phyloP scores from a whole-genome alignment of 192 early-diverging fungal species.

The Coemansia aciculifera region DNA sequence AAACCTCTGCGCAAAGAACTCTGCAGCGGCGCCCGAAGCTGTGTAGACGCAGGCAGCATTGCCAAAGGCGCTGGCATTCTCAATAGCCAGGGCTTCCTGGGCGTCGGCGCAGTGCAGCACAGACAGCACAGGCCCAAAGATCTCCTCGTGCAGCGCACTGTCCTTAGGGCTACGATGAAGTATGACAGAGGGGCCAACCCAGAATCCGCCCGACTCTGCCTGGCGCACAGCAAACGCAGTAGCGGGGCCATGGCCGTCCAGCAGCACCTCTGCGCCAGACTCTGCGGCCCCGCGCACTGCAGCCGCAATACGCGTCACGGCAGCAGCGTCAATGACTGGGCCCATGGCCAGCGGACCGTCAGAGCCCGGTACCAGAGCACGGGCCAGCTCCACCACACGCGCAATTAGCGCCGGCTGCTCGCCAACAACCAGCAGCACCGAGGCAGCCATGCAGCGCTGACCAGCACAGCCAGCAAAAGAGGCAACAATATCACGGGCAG shows the following conservation, averaged over 20 bases:
- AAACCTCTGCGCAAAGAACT: conserved; percentile 69
- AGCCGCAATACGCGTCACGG: conserved; percentile 62
- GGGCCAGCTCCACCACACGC: conserved; percentile 61
- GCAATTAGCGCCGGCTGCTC: conserved; percentile 65
- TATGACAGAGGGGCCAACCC: conserved; percentile 74
- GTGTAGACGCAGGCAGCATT: conserved; percentile 78
- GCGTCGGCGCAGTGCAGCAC: conserved; percentile 58
- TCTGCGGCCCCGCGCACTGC: conserved; percentile 61
- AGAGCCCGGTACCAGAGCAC: conserved; percentile 57
- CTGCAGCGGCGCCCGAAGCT: conserved; percentile 61
- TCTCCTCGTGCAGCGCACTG: conserved; percentile 71
- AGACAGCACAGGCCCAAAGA: conserved; percentile 80
- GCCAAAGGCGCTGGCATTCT: conserved; percentile 70
- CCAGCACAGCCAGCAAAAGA: conserved; percentile 78
- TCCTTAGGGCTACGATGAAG: conserved; percentile 60
- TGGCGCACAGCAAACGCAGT: conserved; percentile 40
- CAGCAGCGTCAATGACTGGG: conserved; percentile 71
- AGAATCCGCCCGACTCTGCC: conserved; percentile 59
- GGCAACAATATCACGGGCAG: conserved; percentile 73
- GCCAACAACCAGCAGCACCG: conserved; percentile 71
- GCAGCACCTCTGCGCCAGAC: conserved; percentile 62
- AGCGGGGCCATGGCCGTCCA: conserved; percentile 67
- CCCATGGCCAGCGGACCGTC: conserved; percentile 60
- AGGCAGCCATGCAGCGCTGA: conserved; percentile 77
- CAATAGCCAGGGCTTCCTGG: conserved; percentile 71